Evolutionary conservation across 1,139 yeast genomes (phyloP).

Genomic region (Blastobotrys ciferrii): DNA sequence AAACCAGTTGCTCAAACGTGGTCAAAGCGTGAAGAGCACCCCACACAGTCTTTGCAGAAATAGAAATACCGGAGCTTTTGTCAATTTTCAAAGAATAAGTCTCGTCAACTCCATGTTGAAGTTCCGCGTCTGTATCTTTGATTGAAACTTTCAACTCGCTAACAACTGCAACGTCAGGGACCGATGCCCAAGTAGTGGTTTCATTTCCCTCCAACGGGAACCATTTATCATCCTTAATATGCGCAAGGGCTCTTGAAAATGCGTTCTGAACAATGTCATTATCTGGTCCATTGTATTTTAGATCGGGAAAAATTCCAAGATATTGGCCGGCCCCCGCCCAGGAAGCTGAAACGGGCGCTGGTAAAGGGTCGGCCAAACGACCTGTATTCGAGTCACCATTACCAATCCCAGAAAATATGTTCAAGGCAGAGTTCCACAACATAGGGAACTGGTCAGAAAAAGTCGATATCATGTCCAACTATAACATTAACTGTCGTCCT

Average conservation of each 20-base stretch:
- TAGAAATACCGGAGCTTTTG: slow-evolving; percentile 23
- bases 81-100: slow-evolving; percentile 36
- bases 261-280: slow-evolving; percentile 12
- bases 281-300: slow-evolving; percentile 2
- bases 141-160: not conserved
- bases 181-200: not conserved
- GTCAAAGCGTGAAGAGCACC: slow-evolving; percentile 48
- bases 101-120: slow-evolving; percentile 47
- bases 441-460: not conserved
- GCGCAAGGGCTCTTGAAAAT: slow-evolving; percentile 10
- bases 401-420: not conserved
- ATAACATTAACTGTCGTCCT: no score
- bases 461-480: no score
- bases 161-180: not conserved
- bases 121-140: slow-evolving; percentile 34
- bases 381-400: not conserved
- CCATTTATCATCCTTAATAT: slow-evolving; percentile 9
- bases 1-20: slow-evolving; percentile 46
- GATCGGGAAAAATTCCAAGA: slow-evolving; percentile 4
- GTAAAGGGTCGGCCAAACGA: slow-evolving; percentile 2
- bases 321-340: not conserved
- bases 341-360: not conserved
- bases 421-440: not conserved
- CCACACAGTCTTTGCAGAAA: slow-evolving; percentile 44
- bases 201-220: slow-evolving; percentile 2